Evolutionary conservation across 257 asterid species (phyloP).

Genomic region (Coffea canephora): DNA sequence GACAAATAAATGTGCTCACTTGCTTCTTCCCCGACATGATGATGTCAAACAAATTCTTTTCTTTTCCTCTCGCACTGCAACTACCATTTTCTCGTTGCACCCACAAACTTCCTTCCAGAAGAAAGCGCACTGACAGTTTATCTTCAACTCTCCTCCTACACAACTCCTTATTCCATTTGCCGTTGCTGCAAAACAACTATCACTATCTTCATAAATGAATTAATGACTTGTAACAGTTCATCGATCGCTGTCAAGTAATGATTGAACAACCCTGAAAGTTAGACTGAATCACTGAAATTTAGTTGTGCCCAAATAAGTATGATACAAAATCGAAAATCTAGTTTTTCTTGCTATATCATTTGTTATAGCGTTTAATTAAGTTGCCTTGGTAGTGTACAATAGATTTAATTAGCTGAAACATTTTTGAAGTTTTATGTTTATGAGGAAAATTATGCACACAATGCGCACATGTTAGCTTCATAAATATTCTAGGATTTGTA

Average conservation of each 20-base stretch:
- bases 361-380: too few species aligned
- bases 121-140: background rate
- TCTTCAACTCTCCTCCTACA: background rate
- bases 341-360: too few species aligned
- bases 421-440: too few species aligned
- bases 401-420: too few species aligned
- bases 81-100: background rate
- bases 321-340: too few species aligned
- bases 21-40: background rate
- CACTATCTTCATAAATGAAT: background rate
- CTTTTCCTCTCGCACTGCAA: background rate
- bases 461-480: too few species aligned
- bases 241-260: background rate
- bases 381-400: too few species aligned
- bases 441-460: too few species aligned
- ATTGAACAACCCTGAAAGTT: background rate
- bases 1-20: background rate
- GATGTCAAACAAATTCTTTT: background rate
- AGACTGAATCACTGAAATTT: too few species aligned
- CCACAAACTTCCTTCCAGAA: background rate
- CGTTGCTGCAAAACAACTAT: background rate
- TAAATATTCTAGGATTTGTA: too few species aligned
- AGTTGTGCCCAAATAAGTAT: too few species aligned
- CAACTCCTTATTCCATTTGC: background rate
- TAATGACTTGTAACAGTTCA: background rate